Conservation (phyloP, 768 basidiomycete species). For the Boletus barrowsii region DNA sequence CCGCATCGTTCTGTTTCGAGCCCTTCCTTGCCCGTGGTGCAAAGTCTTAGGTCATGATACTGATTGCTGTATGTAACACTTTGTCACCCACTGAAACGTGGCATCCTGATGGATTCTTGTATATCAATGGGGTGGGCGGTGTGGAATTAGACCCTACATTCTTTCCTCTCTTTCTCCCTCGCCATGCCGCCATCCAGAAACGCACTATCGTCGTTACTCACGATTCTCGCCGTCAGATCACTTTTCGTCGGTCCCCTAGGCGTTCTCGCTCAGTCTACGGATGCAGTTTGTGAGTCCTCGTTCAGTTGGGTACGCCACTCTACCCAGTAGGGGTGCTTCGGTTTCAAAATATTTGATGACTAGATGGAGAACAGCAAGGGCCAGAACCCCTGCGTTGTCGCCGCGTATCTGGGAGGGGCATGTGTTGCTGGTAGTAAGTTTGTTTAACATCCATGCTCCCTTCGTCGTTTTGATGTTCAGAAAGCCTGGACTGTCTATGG, state of each 20-base stretch:
- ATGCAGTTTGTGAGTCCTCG: constrained; percentile 17
- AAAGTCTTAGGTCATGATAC: too few relatives aligned
- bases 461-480: background rate
- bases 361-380: constrained; percentile 41
- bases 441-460: background rate
- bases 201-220: constrained; percentile 13
- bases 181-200: constrained; percentile 6
- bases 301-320: constrained; percentile 27
- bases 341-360: background rate
- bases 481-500: constrained; percentile 38
- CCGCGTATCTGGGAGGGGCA: constrained; percentile 41
- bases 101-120: too few relatives aligned
- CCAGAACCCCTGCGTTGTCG: constrained; percentile 47
- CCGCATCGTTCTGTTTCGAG: too few relatives aligned
- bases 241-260: constrained; percentile 14
- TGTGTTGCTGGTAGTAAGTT: constrained; percentile 43
- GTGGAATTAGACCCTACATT: background rate
- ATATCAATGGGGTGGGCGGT: too few relatives aligned
- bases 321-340: background rate
- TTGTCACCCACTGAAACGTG: too few relatives aligned
- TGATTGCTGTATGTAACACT: too few relatives aligned
- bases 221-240: constrained; percentile 13
- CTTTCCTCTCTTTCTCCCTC: background rate
- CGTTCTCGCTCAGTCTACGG: constrained; percentile 22
- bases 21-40: too few relatives aligned